phyloP scores from a whole-genome alignment of 441 rosid genomes.

The Kokia cookei region DNA sequence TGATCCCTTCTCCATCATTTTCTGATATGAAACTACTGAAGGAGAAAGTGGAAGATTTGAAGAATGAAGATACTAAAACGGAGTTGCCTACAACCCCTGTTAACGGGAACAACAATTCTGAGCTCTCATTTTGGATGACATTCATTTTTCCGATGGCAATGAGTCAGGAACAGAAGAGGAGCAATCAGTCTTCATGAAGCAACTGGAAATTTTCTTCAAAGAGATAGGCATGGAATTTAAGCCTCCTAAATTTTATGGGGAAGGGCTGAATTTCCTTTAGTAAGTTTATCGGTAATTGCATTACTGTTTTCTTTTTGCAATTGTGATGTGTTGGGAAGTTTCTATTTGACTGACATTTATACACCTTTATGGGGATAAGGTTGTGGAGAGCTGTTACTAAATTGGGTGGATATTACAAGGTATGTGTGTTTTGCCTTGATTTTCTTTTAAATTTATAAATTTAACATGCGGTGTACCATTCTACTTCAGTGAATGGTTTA shows the following conservation, averaged over 20 bases:
- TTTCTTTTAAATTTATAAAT: background rate
- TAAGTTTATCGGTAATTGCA: conserved; percentile 25
- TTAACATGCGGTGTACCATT: background rate
- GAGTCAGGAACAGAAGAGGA: conserved; percentile 75
- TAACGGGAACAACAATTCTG: conserved; percentile 33
- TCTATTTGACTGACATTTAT: conserved; percentile 20
- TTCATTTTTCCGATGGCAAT: conserved; percentile 37
- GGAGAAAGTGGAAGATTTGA: conserved; percentile 23
- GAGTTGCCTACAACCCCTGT: conserved; percentile 17
- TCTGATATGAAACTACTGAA: conserved; percentile 30
- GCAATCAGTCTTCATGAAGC: conserved; percentile 57
- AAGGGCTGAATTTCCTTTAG: conserved; percentile 70
- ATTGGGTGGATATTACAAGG: conserved; percentile 80
- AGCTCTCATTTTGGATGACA: conserved; percentile 43
- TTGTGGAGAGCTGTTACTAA: conserved; percentile 68
- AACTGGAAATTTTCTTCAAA: conserved; percentile 45
- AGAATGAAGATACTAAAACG: conserved; percentile 23
- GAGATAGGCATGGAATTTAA: conserved; percentile 61
- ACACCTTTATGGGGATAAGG: conserved; percentile 30
- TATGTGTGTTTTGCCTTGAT: conserved; percentile 18
- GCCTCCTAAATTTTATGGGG: conserved; percentile 76
- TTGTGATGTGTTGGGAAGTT: background rate
- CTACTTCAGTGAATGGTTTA: background rate
- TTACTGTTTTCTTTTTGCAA: conserved; percentile 4
- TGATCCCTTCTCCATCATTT: conserved; percentile 24